phyloP scores from a whole-genome alignment of 1,284 basidiomycete species.

The Trichosporon sp. region DNA sequence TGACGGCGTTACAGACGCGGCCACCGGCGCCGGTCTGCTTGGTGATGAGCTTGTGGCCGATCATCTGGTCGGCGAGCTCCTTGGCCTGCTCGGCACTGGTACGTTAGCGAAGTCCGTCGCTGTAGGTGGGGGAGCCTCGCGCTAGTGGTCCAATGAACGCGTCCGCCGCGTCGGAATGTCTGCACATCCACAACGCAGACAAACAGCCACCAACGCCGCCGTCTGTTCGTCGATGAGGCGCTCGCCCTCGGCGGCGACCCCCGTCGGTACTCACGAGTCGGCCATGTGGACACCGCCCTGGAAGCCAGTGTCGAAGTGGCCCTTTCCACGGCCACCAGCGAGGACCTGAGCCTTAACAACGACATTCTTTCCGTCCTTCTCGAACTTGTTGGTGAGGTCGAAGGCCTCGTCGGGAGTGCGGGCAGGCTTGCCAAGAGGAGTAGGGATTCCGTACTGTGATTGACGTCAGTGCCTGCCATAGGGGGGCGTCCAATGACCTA shows the following conservation, averaged over 20 bases:
- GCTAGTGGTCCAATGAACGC: conserved; percentile 14
- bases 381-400: conserved; percentile 81
- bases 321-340: conserved; percentile 97
- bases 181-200: not conserved
- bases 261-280: conserved; percentile 66
- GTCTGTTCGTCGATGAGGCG: not conserved
- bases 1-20: conserved; percentile 94
- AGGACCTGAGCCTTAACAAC: conserved; percentile 98
- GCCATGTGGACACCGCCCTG: conserved; percentile 98
- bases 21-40: conserved; percentile 97
- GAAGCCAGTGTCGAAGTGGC: conserved; percentile 93
- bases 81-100: conserved; percentile 84
- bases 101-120: conserved; percentile 14
- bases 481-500: not conserved
- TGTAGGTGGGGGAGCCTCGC: not conserved
- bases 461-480: conserved; percentile 12
- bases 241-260: not conserved
- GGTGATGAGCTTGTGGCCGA: conserved; percentile 94
- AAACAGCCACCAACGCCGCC: not conserved
- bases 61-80: conserved; percentile 88
- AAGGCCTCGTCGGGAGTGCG: conserved; percentile 88
- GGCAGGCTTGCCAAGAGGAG: conserved; percentile 88
- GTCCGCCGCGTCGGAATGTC: not conserved
- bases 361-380: conserved; percentile 71
- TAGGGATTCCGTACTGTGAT: conserved; percentile 86